phyloP scores from a whole-genome alignment of 108 stramenopile species.

The Skeletonema menzelii region DNA sequence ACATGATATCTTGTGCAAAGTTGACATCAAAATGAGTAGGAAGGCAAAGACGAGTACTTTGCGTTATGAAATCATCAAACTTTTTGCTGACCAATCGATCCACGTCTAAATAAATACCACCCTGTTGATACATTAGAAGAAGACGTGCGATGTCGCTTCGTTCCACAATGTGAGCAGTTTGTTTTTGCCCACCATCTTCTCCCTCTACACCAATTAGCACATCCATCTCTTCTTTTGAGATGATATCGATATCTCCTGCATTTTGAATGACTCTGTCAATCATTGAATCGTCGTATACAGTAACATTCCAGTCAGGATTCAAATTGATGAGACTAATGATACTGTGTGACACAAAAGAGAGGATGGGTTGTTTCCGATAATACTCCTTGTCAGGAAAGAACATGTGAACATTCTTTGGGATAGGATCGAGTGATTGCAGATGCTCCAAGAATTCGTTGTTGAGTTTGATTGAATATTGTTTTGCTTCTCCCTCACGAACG shows the following conservation, averaged over 20 bases:
- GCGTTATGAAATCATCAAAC: neutral
- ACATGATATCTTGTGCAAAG: constrained; percentile 31
- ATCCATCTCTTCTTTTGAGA: constrained; percentile 21
- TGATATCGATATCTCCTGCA: neutral
- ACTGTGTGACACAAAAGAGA: constrained; percentile 22
- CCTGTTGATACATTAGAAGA: constrained; percentile 19
- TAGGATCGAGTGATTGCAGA: constrained; percentile 6
- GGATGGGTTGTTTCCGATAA: neutral
- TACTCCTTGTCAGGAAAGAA: constrained; percentile 28
- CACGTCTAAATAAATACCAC: constrained; percentile 27
- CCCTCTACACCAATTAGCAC: constrained; percentile 13
- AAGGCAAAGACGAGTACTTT: constrained; percentile 12
- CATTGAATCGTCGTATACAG: constrained; percentile 15
- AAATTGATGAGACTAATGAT: constrained; percentile 9
- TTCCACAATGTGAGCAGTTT: constrained; percentile 31
- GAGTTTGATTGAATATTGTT: neutral
- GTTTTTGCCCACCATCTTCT: neutral
- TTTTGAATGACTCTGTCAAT: constrained; percentile 14
- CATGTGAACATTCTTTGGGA: constrained; percentile 25
- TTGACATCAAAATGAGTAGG: constrained; percentile 31
- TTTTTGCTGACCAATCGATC: constrained; percentile 18
- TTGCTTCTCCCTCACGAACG: neutral
- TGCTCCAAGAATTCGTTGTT: constrained; percentile 13
- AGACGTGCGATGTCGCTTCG: constrained; percentile 22
- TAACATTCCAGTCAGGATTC: constrained; percentile 29